Conservation (phyloP, 768 basidiomycete species). For the Chalciporus sphaerocephalus region DNA sequence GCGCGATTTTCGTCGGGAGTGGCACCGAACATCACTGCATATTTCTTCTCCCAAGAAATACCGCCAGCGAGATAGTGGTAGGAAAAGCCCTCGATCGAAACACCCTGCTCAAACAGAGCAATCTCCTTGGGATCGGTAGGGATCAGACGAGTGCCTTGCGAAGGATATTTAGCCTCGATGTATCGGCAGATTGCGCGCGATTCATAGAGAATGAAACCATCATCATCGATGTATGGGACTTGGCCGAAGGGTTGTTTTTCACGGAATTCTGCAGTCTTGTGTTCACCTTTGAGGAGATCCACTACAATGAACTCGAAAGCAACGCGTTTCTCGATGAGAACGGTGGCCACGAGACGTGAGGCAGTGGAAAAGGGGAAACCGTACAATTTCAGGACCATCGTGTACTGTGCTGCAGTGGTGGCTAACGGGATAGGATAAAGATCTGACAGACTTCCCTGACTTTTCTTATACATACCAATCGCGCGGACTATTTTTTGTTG, state of each 20-base stretch:
- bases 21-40: constrained; percentile 13
- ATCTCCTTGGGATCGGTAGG: constrained; percentile 39
- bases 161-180: constrained; percentile 49
- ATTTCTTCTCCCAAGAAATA: constrained; percentile 46
- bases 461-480: no score
- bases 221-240: constrained; percentile 53
- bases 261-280: constrained; percentile 13
- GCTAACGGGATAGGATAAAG: no score
- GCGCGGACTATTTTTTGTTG: no score
- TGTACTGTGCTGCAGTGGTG: no score
- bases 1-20: constrained; percentile 22
- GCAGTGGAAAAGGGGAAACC: constrained; percentile 39
- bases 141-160: constrained; percentile 47
- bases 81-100: constrained; percentile 46
- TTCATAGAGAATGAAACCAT: constrained; percentile 60
- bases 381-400: constrained; percentile 39
- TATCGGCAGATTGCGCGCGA: constrained; percentile 60
- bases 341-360: constrained; percentile 47
- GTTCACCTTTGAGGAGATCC: constrained; percentile 40
- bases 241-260: constrained; percentile 45
- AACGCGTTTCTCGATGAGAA: constrained; percentile 53
- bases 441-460: no score
- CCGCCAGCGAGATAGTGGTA: constrained; percentile 42
- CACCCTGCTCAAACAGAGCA: constrained; percentile 31
- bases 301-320: constrained; percentile 49